Evolutionary conservation across 768 basidiomycete species (phyloP), one percentile per base, ranked within the genome.

Genomic region (Daedalea quercina): DNA sequence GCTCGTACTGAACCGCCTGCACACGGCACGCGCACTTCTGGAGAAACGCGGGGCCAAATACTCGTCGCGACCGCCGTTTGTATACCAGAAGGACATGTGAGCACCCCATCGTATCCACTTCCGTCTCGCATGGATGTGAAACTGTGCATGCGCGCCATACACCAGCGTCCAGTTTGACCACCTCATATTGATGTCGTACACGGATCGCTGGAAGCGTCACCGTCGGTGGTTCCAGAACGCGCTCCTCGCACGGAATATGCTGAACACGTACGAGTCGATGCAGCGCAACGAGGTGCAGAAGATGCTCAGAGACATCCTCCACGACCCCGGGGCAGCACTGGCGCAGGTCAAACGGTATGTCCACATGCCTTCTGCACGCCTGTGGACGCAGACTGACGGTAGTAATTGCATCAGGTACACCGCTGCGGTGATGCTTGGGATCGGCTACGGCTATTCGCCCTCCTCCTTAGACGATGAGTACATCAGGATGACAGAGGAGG

Each of bases 171-270:
- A 22, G 19, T 40, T 6, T 6, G 15, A 40, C 37, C 7, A 40
- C 37, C 54, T 56, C 3, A 55, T 58, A 13, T 60, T 68, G 20
- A 44, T 60, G 9, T 22, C 28, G 3, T 66, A 64, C 50, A 65
- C 65, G 8, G 61, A 62, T 12, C 59, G 61, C 4, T 69, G 62
- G 52, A 62, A 58, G 28, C 64, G 62, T 44, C 64, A 67, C 12
- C 62, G 68, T 6, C 54, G 60, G 22, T 57, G 67, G 54, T 60
- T 68, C 40, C 61, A 60, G 12, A 63, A 63, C 15, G 33, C 45
- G 17, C 12, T 51, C 9, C 40, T 41, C 22, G 41, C 25, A n/a
- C 9, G 28, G 25, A 13, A n/a, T 13, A 41, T 67, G 64, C 52
- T 54, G 62, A 19, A 35, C 9, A 23, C 19, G 4, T 68, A 62